These are phyloP conservation scores for Dendrothele bispora DNA, from an alignment of 768 basidiomycete genomes.

Conservation along the genomic window DNA sequence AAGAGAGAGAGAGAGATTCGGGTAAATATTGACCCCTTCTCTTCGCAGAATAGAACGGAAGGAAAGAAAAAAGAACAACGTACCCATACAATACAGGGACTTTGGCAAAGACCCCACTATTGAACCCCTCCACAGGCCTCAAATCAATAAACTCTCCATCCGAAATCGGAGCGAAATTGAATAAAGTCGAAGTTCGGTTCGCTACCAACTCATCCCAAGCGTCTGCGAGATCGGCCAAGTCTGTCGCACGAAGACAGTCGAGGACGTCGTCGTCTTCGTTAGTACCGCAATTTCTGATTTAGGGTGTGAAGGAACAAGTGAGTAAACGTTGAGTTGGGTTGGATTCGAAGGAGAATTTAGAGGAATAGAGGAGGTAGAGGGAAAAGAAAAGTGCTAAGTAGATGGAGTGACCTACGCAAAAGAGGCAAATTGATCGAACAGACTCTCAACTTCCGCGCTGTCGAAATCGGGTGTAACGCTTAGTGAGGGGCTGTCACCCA, in stretches of 20 bases:
- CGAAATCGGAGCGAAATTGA: conserved; percentile 38
- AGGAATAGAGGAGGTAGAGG: too few relatives aligned
- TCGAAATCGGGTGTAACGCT: conserved; percentile 32
- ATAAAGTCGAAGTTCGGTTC: conserved; percentile 32
- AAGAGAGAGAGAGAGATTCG: too few relatives aligned
- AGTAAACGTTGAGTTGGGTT: too few relatives aligned
- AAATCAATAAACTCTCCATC: conserved; percentile 34
- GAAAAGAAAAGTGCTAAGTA: too few relatives aligned
- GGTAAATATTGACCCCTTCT: too few relatives aligned
- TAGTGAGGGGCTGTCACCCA: conserved; percentile 44
- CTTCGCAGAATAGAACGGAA: too few relatives aligned
- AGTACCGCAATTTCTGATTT: conserved; percentile 24
- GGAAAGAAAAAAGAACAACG: too few relatives aligned
- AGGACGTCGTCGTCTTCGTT: conserved; percentile 20
- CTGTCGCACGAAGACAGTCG: conserved; percentile 32
- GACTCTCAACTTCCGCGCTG: conserved; percentile 31
- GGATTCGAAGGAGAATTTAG: too few relatives aligned
- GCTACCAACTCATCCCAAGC: conserved; percentile 32
- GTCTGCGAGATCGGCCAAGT: conserved; percentile 23
- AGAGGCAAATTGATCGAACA: conserved; percentile 34
- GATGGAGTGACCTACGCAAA: conserved; percentile 37
- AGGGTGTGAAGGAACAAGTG: too few relatives aligned
- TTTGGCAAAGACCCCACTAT: conserved; percentile 33
- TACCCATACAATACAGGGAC: conserved; percentile 43
- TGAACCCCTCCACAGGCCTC: conserved; percentile 40